Evolutionary conservation across 2,329 filamentous ascomycete genomes (phyloP), one percentile per base, ranked within the genome.

Genomic region (Aspergillus uvarum): DNA sequence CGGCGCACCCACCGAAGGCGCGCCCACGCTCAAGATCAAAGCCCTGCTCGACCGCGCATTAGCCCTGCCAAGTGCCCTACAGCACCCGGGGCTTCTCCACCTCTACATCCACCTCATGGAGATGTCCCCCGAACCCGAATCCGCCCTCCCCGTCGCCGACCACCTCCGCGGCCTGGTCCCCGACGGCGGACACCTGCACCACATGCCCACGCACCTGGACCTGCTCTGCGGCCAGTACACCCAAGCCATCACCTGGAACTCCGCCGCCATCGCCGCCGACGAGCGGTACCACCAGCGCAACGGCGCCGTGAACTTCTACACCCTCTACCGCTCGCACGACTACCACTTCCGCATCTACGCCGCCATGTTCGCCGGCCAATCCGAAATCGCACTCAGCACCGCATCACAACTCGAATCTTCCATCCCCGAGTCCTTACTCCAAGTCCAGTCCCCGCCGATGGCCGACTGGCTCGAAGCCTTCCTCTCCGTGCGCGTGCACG

Each of bases 191-290:
- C 89, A 92, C 70, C 77, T 91, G 0, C 81, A 86, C 44, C 89
- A 91, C 69, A 93, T 93, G 90, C 89, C 89, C 0, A 86, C 86
- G 0, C 90, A 93, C 70, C 81, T 92, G 21, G 89, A 93, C 69
- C 83, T 90, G 6, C 81, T 92, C 0, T 82, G 87, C 21, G 90
- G 90, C 11, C 84, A 91, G 66, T 94, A 91, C 68, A 77, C 82
- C n/a, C 79, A 80, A 3, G 87, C 88, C 1, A 86, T 92, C 52
- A 78, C 79, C 2, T 87, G 87, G 5, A 94, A 92, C 71, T 76
- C 81, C 1, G 81, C 83, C 22, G 89, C 89, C 7, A 87, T 89
- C 47, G 68, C 75, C 0, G 89, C 88, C 1, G 89, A 93, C 68
- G 84, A 89, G 53, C 85, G 84, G 64, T 92, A 84, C 68, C 80